phyloP scores from a whole-genome alignment of 2,329 filamentous ascomycete species.

The Xylaria sp. region DNA sequence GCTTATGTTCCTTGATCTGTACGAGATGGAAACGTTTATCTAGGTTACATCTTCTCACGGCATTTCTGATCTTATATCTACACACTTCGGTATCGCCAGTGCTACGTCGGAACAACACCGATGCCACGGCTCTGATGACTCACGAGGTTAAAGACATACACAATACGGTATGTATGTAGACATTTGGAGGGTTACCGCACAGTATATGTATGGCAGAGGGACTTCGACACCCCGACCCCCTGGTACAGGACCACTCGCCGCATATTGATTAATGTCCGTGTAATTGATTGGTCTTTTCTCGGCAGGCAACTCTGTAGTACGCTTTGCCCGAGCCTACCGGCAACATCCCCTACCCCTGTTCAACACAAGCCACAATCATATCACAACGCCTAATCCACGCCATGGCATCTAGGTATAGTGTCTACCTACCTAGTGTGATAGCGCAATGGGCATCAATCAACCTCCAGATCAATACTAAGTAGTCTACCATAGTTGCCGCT shows the following conservation, averaged over 20 bases:
- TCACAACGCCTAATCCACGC: slow-evolving; percentile 14
- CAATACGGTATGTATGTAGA: too few species aligned
- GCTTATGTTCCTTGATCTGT: background rate
- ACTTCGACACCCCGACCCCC: background rate
- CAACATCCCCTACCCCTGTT: slow-evolving; percentile 17
- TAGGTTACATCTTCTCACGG: background rate
- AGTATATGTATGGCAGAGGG: background rate
- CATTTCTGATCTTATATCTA: background rate
- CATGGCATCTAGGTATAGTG: background rate
- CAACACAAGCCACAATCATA: slow-evolving; percentile 25
- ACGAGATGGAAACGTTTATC: background rate
- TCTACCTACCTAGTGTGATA: slow-evolving; percentile 6
- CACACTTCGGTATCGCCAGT: background rate
- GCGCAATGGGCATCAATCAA: slow-evolving; percentile 13
- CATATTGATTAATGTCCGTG: slow-evolving; percentile 17
- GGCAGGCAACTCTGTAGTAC: slow-evolving; percentile 27
- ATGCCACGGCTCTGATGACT: background rate
- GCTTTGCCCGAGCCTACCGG: slow-evolving; percentile 22
- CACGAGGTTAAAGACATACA: background rate
- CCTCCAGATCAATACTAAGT: too few species aligned
- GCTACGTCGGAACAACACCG: background rate
- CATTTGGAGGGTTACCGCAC: background rate
- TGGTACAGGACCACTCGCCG: background rate
- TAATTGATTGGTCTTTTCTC: slow-evolving; percentile 10
- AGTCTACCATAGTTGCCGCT: background rate